A percentile compares a stretch with the other conserved stretches of the same genome.
phyloP scores from a whole-genome alignment of 2,329 filamentous ascomycete species.

The Xylaria sp. region DNA sequence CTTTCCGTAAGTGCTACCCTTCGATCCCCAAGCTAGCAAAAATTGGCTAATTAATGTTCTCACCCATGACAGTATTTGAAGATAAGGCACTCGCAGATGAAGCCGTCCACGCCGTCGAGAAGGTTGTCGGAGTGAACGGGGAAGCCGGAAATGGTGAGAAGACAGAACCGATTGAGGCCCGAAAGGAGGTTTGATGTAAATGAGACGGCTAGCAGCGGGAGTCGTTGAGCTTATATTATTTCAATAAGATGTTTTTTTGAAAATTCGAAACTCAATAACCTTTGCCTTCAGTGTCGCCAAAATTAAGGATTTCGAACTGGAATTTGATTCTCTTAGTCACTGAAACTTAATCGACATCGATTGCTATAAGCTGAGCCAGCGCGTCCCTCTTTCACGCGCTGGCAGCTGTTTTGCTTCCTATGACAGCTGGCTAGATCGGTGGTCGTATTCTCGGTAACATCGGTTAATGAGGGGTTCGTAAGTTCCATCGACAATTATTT shows the following conservation, averaged over 20 bases:
- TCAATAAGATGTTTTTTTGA: neutral
- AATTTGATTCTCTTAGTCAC: neutral
- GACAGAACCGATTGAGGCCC: conserved; percentile 10
- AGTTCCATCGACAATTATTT: conserved; percentile 8
- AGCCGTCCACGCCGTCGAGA: conserved; percentile 54
- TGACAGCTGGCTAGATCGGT: conserved; percentile 25
- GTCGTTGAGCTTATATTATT: neutral
- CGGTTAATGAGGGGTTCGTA: conserved; percentile 15
- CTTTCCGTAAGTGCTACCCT: conserved; percentile 51
- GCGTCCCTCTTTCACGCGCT: neutral
- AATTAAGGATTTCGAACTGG: neutral
- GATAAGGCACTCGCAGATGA: conserved; percentile 52
- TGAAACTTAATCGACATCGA: neutral
- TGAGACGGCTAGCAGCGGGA: neutral
- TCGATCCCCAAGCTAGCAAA: neutral
- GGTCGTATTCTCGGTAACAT: neutral
- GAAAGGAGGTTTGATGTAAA: conserved; percentile 17
- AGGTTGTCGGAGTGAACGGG: conserved; percentile 45
- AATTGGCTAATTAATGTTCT: conserved; percentile 28
- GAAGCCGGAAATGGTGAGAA: conserved; percentile 28
- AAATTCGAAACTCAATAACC: neutral
- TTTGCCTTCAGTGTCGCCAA: neutral
- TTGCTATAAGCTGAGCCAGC: neutral
- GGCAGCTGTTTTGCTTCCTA: conserved; percentile 17
- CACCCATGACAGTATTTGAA: conserved; percentile 51